phyloP scores from a whole-genome alignment of 1,139 yeast species.

The Blastobotrys persicus region DNA sequence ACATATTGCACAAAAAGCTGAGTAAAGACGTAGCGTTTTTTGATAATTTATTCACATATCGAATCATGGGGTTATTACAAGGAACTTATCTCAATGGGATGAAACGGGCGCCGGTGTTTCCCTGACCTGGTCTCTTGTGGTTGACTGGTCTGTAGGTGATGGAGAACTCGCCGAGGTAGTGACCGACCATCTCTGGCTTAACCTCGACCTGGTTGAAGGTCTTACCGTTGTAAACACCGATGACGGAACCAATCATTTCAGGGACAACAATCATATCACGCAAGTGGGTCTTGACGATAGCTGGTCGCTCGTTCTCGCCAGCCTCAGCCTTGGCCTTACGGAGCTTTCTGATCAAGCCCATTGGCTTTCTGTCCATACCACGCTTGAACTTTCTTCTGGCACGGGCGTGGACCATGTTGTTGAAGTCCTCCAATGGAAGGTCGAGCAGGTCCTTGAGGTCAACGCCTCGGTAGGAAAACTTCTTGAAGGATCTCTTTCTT shows the following conservation, averaged over 20 bases:
- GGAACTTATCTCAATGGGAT: constrained; percentile 39
- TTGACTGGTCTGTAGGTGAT: constrained; percentile 99
- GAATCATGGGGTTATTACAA: not conserved
- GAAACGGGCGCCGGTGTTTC: constrained; percentile 62
- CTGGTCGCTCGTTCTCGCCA: constrained; percentile 95
- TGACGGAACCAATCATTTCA: constrained; percentile 99
- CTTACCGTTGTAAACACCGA: constrained; percentile 99
- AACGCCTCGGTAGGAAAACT: constrained; percentile 99
- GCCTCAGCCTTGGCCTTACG: constrained; percentile 90
- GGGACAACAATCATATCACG: constrained; percentile 99
- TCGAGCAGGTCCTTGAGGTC: constrained; percentile 93
- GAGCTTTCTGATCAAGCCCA: constrained; percentile 96
- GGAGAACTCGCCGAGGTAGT: constrained; percentile 99
- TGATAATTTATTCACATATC: constrained; percentile 10
- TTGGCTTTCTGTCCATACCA: constrained; percentile 95
- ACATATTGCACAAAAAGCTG: no score
- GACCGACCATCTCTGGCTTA: constrained; percentile 99
- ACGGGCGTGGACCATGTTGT: constrained; percentile 96
- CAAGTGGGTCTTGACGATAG: constrained; percentile 97
- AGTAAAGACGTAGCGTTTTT: no score
- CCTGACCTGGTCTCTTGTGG: constrained; percentile 98
- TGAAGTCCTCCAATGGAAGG: constrained; percentile 95
- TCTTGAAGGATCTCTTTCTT: constrained; percentile 77
- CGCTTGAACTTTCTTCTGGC: constrained; percentile 99
- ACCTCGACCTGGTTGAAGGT: constrained; percentile 98